Conservation (phyloP, 805 yeast genomes). For the Grigorovia yakushimaensis region DNA sequence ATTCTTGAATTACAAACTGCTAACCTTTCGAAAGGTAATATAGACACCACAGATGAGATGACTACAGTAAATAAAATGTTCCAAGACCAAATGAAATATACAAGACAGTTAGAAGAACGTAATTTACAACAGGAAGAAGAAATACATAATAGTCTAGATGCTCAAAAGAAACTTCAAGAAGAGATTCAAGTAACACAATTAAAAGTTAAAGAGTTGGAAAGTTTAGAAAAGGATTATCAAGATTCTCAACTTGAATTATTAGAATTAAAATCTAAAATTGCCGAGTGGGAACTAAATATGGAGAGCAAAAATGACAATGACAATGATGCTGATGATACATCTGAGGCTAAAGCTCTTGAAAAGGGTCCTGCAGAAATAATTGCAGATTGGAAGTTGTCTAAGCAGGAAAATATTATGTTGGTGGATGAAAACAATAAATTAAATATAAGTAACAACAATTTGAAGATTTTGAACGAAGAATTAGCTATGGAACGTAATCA, state of each 20-base stretch:
- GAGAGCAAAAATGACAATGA: conserved; percentile 21
- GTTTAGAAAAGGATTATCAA: conserved; percentile 36
- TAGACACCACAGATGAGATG: conserved; percentile 30
- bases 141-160: conserved; percentile 29
- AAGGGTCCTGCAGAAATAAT: conserved; percentile 29
- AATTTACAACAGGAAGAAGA: conserved; percentile 44
- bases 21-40: conserved; percentile 17
- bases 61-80: conserved; percentile 28
- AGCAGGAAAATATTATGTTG: conserved; percentile 32
- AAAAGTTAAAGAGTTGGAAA: conserved; percentile 35
- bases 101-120: conserved; percentile 41
- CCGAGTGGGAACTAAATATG: conserved; percentile 36
- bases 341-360: background rate
- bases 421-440: conserved; percentile 25
- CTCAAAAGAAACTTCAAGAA: conserved; percentile 17
- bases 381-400: conserved; percentile 32
- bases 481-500: conserved; percentile 34
- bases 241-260: conserved; percentile 42
- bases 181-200: conserved; percentile 28
- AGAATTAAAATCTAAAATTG: conserved; percentile 36
- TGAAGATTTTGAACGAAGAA: conserved; percentile 26
- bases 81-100: conserved; percentile 35
- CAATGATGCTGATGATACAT: background rate
- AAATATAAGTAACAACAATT: conserved; percentile 17
- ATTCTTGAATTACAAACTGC: conserved; percentile 23